Conservation (phyloP, 192 early-diverging fungal genomes). For the Jimgerdemannia lactiflua region DNA sequence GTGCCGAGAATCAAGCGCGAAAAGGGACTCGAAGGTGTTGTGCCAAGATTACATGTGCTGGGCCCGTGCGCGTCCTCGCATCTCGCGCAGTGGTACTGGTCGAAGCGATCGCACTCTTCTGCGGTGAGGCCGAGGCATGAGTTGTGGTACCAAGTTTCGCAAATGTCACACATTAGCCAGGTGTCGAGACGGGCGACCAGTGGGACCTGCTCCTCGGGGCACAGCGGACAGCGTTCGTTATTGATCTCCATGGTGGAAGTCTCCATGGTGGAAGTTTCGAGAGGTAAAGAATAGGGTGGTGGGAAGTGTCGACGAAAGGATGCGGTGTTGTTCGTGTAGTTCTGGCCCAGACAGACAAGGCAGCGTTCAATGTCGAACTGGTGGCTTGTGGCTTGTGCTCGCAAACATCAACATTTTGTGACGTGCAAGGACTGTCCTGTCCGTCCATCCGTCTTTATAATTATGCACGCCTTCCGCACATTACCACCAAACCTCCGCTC, state of each 20-base stretch:
- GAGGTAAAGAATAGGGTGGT: too few species aligned
- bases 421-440: too few species aligned
- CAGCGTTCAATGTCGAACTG: too few species aligned
- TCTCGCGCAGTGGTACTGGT: constrained; percentile 60
- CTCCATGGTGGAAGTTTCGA: too few species aligned
- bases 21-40: neutral
- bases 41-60: constrained; percentile 40
- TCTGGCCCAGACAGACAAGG: too few species aligned
- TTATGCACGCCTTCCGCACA: too few species aligned
- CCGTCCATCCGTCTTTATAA: too few species aligned
- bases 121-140: constrained; percentile 54
- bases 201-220: constrained; percentile 15
- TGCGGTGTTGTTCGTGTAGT: too few species aligned
- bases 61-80: constrained; percentile 56
- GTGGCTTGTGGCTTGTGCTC: too few species aligned
- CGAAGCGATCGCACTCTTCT: constrained; percentile 55
- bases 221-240: constrained; percentile 20
- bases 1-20: neutral
- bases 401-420: too few species aligned
- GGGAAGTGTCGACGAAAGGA: too few species aligned
- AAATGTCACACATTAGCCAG: constrained; percentile 69
- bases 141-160: constrained; percentile 66
- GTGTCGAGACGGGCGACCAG: constrained; percentile 18
- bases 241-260: neutral
- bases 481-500: too few species aligned